Evolutionary conservation across 2,329 filamentous ascomycete species (phyloP), one percentile per base, ranked within the genome.

Genomic region (Pyricularia sp.): DNA sequence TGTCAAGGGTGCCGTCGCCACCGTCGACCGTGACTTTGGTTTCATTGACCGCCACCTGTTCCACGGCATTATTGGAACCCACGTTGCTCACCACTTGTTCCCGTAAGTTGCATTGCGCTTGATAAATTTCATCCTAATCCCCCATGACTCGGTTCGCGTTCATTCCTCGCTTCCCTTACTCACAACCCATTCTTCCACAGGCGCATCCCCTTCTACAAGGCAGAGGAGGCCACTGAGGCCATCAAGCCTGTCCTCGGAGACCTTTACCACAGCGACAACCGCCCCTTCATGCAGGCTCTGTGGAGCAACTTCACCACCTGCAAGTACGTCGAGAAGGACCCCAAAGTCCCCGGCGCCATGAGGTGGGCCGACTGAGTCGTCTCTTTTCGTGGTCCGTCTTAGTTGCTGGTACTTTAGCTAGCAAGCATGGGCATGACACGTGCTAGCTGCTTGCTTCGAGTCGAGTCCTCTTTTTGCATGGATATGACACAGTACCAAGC

Each of bases 41-140:
- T 89, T 87, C 75, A 83, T 90, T 71, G 88, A 87, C 66, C 82
- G 82, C n/a, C 83, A 89, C 76, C 79, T 90, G 71, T 88, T 90
- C 81, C 88, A 90, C 77, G 84, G 85, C 71, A 90, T 90, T 75
- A 87, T 89, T 64, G 86, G 88, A 71, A 84, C 84, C 67, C 87
- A 90, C 73, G 87, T 90, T 23, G 81, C 88, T 28, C 87, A 89
- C 76, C 88, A 90, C 73, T 78, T 86, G 12, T 86, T 88, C 77
- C 83, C 86, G 78, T 84, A 79, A 72, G 79, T 75, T 17, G 65
- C 26, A 1, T 61, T 55, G 12, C 25, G 23, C 9, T 30, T 12
- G 17, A 20, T 2, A 26, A 12, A 7, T 31, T 25, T 12, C 23
- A 4, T 10, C 55, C 23, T 5, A 17, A 30, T 31, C 67, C 31